Conservation (phyloP, 1,284 basidiomycete species). For the Polyporus tsugae region DNA sequence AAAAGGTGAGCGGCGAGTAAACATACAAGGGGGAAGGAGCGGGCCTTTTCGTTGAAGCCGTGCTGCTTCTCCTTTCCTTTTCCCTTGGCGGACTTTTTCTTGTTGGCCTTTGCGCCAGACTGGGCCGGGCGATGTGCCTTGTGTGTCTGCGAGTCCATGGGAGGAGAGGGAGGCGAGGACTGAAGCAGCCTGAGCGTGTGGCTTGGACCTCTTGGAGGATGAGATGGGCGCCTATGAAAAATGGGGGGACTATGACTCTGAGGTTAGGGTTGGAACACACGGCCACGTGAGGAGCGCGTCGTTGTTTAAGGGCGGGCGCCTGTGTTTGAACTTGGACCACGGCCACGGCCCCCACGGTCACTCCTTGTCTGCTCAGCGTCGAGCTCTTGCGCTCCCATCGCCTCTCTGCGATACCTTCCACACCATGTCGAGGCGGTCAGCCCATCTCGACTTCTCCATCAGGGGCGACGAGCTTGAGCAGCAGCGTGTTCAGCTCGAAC, state of each 20-base stretch:
- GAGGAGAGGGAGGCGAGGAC: not conserved
- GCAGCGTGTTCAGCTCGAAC: constrained; percentile 75
- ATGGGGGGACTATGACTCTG: not conserved
- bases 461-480: constrained; percentile 75
- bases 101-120: constrained; percentile 78
- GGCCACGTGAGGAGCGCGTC: constrained; percentile 40
- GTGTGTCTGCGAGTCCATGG: constrained; percentile 76
- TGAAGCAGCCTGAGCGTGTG: not conserved
- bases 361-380: constrained; percentile 10
- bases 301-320: constrained; percentile 31
- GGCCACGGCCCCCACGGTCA: no score
- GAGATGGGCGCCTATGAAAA: constrained; percentile 11
- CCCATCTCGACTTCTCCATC: constrained; percentile 53
- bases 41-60: constrained; percentile 92
- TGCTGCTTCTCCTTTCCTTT: constrained; percentile 72
- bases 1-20: constrained; percentile 7
- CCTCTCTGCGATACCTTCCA: constrained; percentile 34
- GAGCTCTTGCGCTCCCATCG: constrained; percentile 15
- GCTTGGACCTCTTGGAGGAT: not conserved
- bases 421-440: constrained; percentile 37
- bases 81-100: constrained; percentile 64
- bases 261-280: constrained; percentile 12
- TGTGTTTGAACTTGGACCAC: constrained; percentile 26
- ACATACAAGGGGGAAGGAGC: constrained; percentile 26
- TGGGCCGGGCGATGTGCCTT: constrained; percentile 81